Base-by-base conservation (phyloP, 2,329 filamentous ascomycete species). In the Aspergillus aculeatus region DNA sequence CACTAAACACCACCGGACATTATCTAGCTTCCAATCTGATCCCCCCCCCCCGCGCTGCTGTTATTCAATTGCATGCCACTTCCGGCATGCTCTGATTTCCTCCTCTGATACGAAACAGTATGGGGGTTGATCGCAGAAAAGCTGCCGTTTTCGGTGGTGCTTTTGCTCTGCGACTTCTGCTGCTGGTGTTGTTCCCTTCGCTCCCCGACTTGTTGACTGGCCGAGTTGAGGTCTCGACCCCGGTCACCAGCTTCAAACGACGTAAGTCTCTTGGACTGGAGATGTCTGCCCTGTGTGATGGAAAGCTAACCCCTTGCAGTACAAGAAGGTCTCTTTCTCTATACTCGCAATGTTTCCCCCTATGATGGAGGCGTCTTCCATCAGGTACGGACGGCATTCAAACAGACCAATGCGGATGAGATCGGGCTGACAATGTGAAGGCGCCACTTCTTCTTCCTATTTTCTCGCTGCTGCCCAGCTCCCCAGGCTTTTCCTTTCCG, bases 221-320 rank as follows among this genome's bases (percentile, higher is more conserved):
- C 65, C 89, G 95, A 72, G 95, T 97, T 69, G 95, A 99, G 82
- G 89, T 99, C 71, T 97, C 95, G 49, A 99, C 95, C 23, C 94
- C 95, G 44, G 90, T 98, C 50, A 97, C 92, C 69, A 96, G 94
- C 84, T 99, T 97, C 85, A 98, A 98, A 82, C 86, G 95, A 86
- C 82, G 93, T 96, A 83, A 77, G 89, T 77, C 14, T 5, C 12
- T 55, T 32, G 24, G 3, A 19, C 9, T 12, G 5, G 7, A 21
- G 9, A 31, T 21, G 24, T 3, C 19, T 41, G 4, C 6, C 16
- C 38, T 44, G 16, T n/a, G 7, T 19, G 24, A 41, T 2, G 12
- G 31, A 19, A 1, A 4, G 1, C 19, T 29, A 44, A 49, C 19
- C 14, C 49, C 7, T 3, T 32, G 23, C 68, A 96, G 92, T 98